These are phyloP conservation scores for Candida methanosorbosa DNA, from an alignment of 805 yeast genomes.

Conservation along the genomic window DNA sequence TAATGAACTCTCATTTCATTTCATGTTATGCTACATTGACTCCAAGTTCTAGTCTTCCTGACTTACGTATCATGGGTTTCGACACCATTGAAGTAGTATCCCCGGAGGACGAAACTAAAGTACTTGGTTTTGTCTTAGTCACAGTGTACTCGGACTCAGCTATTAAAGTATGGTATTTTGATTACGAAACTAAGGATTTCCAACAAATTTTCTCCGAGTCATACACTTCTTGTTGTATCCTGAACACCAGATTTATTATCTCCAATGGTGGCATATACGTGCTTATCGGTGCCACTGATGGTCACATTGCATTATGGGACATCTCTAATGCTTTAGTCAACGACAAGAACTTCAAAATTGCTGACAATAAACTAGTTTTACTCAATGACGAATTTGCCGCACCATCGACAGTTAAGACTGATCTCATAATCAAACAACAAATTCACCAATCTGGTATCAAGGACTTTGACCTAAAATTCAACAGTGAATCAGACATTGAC, in stretches of 20 bases:
- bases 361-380: too few relatives aligned
- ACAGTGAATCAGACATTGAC: slow-evolving; percentile 7
- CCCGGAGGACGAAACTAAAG: slow-evolving; percentile 6
- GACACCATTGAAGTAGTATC: slow-evolving; percentile 32
- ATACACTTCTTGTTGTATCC: slow-evolving; percentile 71
- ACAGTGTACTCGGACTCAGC: slow-evolving; percentile 84
- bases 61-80: slow-evolving; percentile 86
- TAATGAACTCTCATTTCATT: slow-evolving; percentile 25
- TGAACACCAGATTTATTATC: slow-evolving; percentile 45
- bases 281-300: slow-evolving; percentile 75
- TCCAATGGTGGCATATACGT: slow-evolving; percentile 24
- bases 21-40: slow-evolving; percentile 43
- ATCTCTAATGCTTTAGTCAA: slow-evolving; percentile 22
- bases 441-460: slow-evolving; percentile 86
- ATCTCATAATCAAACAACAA: slow-evolving; percentile 28
- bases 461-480: slow-evolving; percentile 31
- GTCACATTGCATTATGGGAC: slow-evolving; percentile 59
- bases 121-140: slow-evolving; percentile 42
- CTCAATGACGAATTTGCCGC: too few relatives aligned
- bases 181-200: slow-evolving; percentile 29
- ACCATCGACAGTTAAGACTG: background rate
- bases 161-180: slow-evolving; percentile 56
- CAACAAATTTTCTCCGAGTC: slow-evolving; percentile 33
- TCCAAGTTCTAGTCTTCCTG: slow-evolving; percentile 55
- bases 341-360: background rate